Evolutionary conservation across 805 yeast species (phyloP), one percentile per base, ranked within the genome.

Genomic region (Myxozyma udenii): DNA sequence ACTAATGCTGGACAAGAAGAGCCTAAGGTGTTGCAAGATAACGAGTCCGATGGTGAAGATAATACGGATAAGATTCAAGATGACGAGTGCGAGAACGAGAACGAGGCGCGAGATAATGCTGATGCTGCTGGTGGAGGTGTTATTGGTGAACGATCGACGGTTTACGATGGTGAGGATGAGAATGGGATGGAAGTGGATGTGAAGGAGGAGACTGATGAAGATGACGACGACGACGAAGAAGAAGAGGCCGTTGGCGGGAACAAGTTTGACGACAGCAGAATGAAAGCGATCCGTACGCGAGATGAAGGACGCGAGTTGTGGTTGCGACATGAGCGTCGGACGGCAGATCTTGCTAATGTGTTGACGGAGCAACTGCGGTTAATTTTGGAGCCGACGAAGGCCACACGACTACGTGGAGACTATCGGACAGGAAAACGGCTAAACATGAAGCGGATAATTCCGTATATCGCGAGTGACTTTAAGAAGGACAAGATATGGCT

Each of bases 401-500:
- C 97, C n/a, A 91, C 98, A 2, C 93, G 93, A 67, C 74, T 93
- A 51, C 81, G 79, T 57, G 99, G 99, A 65, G 98, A 93, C 67
- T 93, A 88, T 71, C 89, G 90, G 70, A 90, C 97, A 1, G 99
- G 99, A 68, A 93, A 93, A 68, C 78, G 98, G 61, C 78, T 93
- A 63, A 93, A 93, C 70, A 90, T 93, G 98, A 93, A 91, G 75
- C 78, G 97, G 61, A 93, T 93, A 63, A 93, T 93, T 64, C 95
- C 98, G 4, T 93, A 91, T 69, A 93, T 93, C 74, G 99, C 99
- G 0, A 87, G 96, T 35, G 95, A 89, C 64, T 93, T 88, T 79
- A 83, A 95, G 64, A 93, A 93, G 68, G 99, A 93, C 69, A 93
- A 93, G 75, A 93, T 93, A 52, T 93, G 99, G 99, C 78, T 93